Base-by-base conservation (phyloP, 805 yeast species). In the Babjeviella inositovora region DNA sequence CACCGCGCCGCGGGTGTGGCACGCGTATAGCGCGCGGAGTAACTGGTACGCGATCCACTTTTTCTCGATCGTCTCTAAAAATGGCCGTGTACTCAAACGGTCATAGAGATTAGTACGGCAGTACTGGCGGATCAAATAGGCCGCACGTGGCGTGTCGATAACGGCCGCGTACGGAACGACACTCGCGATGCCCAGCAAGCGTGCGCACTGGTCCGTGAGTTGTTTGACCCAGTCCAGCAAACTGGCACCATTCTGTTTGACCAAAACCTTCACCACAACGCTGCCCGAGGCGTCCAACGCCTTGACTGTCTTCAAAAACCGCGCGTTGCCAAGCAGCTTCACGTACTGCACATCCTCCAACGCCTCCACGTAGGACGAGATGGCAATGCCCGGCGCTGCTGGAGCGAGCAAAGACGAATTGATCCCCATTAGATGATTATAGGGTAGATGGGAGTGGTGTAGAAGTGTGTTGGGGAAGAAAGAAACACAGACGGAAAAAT, bases 131-230 rank as follows among this genome's bases (percentile, higher is more conserved):
- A 87, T 69, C 21, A 87, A 44, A 49, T 87, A 90, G 0, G 90
- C 93, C 0, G 97, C 97, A 21, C 96, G 57, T 25, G 77, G 92
- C 0, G 95, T 81, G 38, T 85, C 95, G 8, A 84, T 58, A 18
- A 90, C 54, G 25, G 71, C 66, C 22, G 66, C 52, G 48, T 74
- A 87, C 5, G 90, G 76, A 14, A 84, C 41, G 4, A 70, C 74
- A 35, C 75, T 76, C 7, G 70, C 70, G 15, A 65, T 44, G 25
- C 57, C 64, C 2, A 52, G 39, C 17, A 82, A 38, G 7, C 50
- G 39, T 7, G 31, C 26, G 18, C 57, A 44, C 15, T 64, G 45
- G 13, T 41, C 36, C 22, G 51, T 50, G 24, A 48, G 32, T 14
- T 37, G 35, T 15, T 31, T 31, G 16, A 41, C 36, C 38, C 46